Conservation (phyloP, 441 rosid species). For the Kokia cookei region DNA sequence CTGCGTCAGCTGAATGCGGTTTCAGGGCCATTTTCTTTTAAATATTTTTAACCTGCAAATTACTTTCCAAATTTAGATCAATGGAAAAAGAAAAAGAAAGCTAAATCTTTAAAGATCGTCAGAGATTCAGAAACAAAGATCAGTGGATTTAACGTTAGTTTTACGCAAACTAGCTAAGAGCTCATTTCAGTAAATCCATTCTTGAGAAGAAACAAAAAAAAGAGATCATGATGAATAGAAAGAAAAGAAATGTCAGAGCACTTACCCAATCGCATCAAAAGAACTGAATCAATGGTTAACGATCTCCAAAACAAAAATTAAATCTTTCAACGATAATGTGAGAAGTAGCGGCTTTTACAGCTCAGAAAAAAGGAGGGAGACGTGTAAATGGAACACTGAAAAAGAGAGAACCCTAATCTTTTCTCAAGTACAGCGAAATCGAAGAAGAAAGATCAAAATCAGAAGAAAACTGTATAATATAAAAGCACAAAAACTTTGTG, state of each 20-base stretch:
- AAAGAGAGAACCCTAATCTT: constrained; percentile 2
- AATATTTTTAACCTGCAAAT: neutral
- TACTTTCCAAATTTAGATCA: neutral
- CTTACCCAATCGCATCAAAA: constrained; percentile 35
- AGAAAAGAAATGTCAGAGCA: neutral
- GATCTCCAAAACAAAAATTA: neutral
- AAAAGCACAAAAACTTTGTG: too few relatives aligned
- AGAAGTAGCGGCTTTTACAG: neutral
- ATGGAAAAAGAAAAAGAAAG: neutral
- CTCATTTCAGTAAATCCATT: neutral
- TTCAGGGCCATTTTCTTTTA: constrained; percentile 55
- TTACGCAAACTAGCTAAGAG: neutral
- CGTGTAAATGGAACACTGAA: constrained; percentile 14
- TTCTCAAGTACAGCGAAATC: neutral
- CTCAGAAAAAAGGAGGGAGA: neutral
- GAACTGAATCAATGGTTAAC: neutral
- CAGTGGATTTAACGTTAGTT: neutral
- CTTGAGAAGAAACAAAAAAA: neutral
- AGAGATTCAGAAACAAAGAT: neutral
- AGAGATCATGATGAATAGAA: neutral
- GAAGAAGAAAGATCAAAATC: neutral
- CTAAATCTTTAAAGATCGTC: neutral
- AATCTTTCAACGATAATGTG: neutral
- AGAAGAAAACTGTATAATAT: too few relatives aligned
- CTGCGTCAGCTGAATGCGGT: constrained; percentile 57